Conservation (phyloP, 305 asterid genomes). For the Fraxinus sp. region DNA sequence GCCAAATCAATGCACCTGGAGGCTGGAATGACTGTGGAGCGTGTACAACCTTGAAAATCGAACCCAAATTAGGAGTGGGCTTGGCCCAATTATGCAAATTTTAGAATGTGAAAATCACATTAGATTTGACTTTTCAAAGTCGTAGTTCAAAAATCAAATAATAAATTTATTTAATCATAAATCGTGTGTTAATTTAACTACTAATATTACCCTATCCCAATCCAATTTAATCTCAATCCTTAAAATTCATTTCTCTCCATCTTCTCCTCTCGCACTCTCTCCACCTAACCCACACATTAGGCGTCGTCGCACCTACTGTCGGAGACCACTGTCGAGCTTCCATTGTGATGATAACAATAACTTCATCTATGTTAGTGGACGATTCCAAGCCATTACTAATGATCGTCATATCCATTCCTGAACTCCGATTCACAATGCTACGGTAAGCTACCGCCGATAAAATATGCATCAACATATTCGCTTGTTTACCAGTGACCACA, state of each 20-base stretch:
- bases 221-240: too few species aligned
- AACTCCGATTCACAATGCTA: not conserved
- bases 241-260: too few species aligned
- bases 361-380: conserved; percentile 35
- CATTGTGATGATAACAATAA: conserved; percentile 70
- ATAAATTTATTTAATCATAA: too few species aligned
- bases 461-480: not conserved
- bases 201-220: too few species aligned
- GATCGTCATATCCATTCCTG: conserved; percentile 17
- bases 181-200: too few species aligned
- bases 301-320: too few species aligned
- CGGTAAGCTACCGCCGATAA: not conserved
- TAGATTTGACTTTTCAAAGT: too few species aligned
- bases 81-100: not conserved
- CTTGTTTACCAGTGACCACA: not conserved
- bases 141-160: too few species aligned
- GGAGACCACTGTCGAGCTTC: conserved; percentile 29
- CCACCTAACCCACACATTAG: too few species aligned
- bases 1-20: not conserved
- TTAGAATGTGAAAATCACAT: too few species aligned
- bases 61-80: not conserved
- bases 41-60: not conserved
- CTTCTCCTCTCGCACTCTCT: too few species aligned
- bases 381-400: conserved; percentile 17
- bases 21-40: not conserved